These are phyloP conservation scores for Phaeotremella skinneri DNA, from an alignment of 768 basidiomycete genomes.

Conservation along the genomic window DNA sequence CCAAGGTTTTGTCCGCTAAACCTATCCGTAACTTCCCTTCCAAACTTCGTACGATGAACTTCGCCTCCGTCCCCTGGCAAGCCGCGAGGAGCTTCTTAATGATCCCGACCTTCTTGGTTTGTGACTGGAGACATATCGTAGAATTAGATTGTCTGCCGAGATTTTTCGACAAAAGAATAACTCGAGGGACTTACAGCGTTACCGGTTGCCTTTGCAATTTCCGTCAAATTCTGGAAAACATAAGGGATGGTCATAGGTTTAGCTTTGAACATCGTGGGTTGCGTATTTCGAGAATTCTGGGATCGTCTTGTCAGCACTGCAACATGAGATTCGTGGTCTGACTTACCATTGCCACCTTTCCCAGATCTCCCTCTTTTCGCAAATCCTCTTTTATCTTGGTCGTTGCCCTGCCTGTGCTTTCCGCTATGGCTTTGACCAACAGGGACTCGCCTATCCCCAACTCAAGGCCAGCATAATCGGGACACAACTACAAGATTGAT, in stretches of 20 bases:
- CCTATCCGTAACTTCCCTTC: constrained; percentile 97
- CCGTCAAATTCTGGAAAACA: constrained; percentile 84
- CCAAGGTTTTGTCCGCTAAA: constrained; percentile 91
- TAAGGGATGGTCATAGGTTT: constrained; percentile 82
- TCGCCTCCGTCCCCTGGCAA: constrained; percentile 87
- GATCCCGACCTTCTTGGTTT: constrained; percentile 89
- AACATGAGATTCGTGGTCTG: neutral
- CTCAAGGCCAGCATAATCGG: constrained; percentile 92
- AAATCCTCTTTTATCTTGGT: constrained; percentile 83
- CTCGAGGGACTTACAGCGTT: constrained; percentile 62
- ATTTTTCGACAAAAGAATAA: too few relatives aligned
- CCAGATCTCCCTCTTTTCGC: constrained; percentile 92
- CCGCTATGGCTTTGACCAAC: constrained; percentile 89
- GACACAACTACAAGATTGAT: constrained; percentile 68
- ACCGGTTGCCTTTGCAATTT: constrained; percentile 82
- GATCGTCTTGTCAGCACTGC: neutral
- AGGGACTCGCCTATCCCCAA: constrained; percentile 94
- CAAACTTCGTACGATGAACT: constrained; percentile 90
- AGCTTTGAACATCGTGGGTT: constrained; percentile 90
- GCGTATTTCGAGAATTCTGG: constrained; percentile 84
- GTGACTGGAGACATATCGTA: constrained; percentile 61
- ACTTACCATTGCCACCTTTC: constrained; percentile 88
- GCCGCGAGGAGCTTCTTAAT: constrained; percentile 91
- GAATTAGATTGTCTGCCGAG: neutral
- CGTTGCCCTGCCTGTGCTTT: constrained; percentile 86